Evolutionary conservation across 306 rosid species (phyloP).

Genomic region (Hippophae tibetana): DNA sequence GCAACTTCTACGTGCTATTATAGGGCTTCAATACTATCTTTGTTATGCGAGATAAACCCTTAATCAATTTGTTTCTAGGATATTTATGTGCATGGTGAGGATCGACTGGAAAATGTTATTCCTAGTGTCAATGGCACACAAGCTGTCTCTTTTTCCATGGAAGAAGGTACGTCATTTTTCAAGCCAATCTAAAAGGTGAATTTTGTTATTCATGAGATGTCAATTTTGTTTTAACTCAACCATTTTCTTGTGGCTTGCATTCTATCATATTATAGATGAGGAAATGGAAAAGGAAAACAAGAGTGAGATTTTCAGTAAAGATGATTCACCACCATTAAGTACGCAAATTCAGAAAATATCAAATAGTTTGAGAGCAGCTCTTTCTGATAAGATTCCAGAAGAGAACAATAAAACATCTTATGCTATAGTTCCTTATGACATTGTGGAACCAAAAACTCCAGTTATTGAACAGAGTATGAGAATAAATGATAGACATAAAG

Average conservation of each 20-base stretch:
- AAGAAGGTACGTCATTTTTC: slow-evolving; percentile 26
- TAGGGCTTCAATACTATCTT: too few species aligned
- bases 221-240: not conserved
- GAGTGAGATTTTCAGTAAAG: slow-evolving; percentile 14
- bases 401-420: slow-evolving; percentile 19
- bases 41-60: not conserved
- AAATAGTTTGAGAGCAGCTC: slow-evolving; percentile 38
- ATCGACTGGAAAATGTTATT: slow-evolving; percentile 21
- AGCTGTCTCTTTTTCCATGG: slow-evolving; percentile 19
- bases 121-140: slow-evolving; percentile 12
- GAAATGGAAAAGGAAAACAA: slow-evolving; percentile 35
- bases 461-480: slow-evolving; percentile 18
- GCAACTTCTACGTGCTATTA: too few species aligned
- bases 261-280: slow-evolving; percentile 28
- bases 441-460: slow-evolving; percentile 60
- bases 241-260: not conserved
- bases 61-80: slow-evolving; percentile 25
- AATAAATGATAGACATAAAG: slow-evolving; percentile 25
- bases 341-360: slow-evolving; percentile 52
- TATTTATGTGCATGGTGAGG: slow-evolving; percentile 14
- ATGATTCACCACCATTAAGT: slow-evolving; percentile 66
- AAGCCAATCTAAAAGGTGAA: slow-evolving; percentile 4
- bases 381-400: slow-evolving; percentile 19
- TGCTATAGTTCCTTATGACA: slow-evolving; percentile 23
- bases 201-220: slow-evolving; percentile 9